These are phyloP conservation scores for Zymoseptoria crescenta DNA, from an alignment of 2,329 filamentous ascomycete genomes.

Conservation along the genomic window DNA sequence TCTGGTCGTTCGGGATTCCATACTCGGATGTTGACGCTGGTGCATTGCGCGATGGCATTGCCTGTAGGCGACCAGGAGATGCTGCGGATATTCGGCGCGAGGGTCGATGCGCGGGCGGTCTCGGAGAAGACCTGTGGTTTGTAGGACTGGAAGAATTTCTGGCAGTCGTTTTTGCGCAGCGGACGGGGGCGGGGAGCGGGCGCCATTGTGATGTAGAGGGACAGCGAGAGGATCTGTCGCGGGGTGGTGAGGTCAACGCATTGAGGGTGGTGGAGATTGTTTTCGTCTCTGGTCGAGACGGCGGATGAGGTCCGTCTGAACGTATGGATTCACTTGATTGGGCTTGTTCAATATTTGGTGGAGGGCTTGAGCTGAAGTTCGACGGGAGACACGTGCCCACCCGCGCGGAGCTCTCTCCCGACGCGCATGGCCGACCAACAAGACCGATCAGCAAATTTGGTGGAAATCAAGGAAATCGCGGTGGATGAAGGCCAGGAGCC, in stretches of 20 bases:
- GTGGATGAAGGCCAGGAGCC: background rate
- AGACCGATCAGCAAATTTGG: background rate
- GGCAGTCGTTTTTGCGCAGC: slow-evolving; percentile 63
- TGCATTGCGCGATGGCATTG: slow-evolving; percentile 73
- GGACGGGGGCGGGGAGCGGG: slow-evolving; percentile 45
- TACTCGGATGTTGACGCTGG: slow-evolving; percentile 62
- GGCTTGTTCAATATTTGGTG: background rate
- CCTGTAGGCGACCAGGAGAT: slow-evolving; percentile 85
- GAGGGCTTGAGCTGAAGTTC: background rate
- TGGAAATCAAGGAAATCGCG: background rate
- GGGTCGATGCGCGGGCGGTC: slow-evolving; percentile 24
- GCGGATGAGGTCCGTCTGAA: background rate
- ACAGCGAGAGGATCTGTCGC: background rate
- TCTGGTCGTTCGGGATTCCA: slow-evolving; percentile 75
- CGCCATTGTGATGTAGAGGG: slow-evolving; percentile 21
- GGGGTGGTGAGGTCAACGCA: background rate
- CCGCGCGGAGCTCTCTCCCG: background rate
- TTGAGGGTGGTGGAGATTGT: background rate
- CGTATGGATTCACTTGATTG: background rate
- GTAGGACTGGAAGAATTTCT: slow-evolving; percentile 56
- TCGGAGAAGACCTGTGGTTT: slow-evolving; percentile 62
- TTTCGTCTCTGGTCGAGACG: background rate
- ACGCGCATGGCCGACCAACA: background rate
- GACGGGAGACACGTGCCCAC: background rate
- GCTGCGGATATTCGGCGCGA: slow-evolving; percentile 25